Evolutionary conservation across 2,329 filamentous ascomycete species (phyloP), one percentile per base, ranked within the genome.

Genomic region (Penicillium sp.): DNA sequence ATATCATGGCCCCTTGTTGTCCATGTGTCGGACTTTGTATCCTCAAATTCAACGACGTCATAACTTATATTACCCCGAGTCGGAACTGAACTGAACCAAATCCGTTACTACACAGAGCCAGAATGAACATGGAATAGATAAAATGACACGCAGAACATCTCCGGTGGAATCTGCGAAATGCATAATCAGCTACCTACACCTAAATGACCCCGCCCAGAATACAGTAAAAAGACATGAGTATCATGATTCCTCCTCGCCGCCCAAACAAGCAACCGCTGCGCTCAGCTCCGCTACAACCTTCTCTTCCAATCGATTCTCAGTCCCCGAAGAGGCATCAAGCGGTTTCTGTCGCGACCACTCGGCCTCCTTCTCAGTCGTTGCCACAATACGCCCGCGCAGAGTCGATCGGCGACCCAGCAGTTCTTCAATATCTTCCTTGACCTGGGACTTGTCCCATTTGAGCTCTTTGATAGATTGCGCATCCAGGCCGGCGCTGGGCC

Each of bases 341-440:
- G 73, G 67, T 52, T 74, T 77, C 60, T 76, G 69, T 54, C 72
- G 77, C 12, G 70, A 67, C 74, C 81, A 85, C 59, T 86, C 85
- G 41, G 82, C 77, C 72, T 96, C 91, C 56, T 86, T 82, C 63
- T 86, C 81, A 26, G 84, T 89, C 18, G 88, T 79, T 0, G 91
- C 85, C 46, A 92, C 78, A 44, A 96, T 82, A 26, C 88, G 80
- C 58, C 90, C 86, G 47, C 86, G 81, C 51, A 96, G 75, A 49
- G 86, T 76, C 59, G 84, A 84, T 52, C 85, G 81, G 48, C 85
- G 85, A 26, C 84, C 81, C 33, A 96, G 75, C 80, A 90, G 90
- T 59, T 88, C 89, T 60, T 95, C 90, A 5, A 95, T 83, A 63
- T 94, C 90, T 68, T 95, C 92, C 59, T 87, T 81, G 43, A 95